phyloP scores from a whole-genome alignment of 139 green algal genomes.

The Pseudopediastrum boryanum region DNA sequence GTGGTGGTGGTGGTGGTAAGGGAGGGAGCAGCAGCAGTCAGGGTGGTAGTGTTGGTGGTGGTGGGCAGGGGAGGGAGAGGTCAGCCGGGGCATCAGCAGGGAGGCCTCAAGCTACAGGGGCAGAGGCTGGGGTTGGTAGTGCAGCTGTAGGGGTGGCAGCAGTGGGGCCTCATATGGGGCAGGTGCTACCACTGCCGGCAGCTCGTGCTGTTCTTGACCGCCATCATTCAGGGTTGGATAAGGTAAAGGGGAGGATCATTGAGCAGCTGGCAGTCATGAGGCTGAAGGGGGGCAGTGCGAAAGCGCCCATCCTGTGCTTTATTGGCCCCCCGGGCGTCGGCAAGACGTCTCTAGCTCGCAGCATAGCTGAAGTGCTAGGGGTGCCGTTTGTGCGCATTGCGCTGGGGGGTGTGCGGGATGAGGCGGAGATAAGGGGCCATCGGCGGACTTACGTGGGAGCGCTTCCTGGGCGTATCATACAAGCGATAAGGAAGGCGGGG shows the following conservation, averaged over 20 bases:
- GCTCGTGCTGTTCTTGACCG: constrained; percentile 79
- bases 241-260: constrained; percentile 88
- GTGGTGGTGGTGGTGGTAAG: neutral
- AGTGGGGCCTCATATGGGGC: neutral
- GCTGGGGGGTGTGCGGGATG: constrained; percentile 88
- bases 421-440: constrained; percentile 91
- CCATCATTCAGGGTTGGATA: constrained; percentile 90
- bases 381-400: constrained; percentile 68
- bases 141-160: constrained; percentile 6
- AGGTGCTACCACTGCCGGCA: constrained; percentile 40
- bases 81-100: constrained; percentile 3
- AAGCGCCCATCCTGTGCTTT: constrained; percentile 83
- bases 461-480: constrained; percentile 84
- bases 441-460: constrained; percentile 96
- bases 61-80: neutral
- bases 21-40: neutral
- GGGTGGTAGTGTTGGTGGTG: neutral
- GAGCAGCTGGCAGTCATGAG: constrained; percentile 79
- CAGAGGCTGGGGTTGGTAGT: neutral
- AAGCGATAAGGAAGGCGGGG: constrained; percentile 49
- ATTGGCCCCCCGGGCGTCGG: constrained; percentile 90
- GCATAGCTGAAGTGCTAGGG: constrained; percentile 66
- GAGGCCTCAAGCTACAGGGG: constrained; percentile 13
- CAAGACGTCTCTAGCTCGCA: constrained; percentile 87
- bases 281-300: constrained; percentile 68